Percentiles rank a stretch among this genome's conserved stretches.
phyloP scores from a whole-genome alignment of 179 eudicot species.

The Patellifolia procumbens region DNA sequence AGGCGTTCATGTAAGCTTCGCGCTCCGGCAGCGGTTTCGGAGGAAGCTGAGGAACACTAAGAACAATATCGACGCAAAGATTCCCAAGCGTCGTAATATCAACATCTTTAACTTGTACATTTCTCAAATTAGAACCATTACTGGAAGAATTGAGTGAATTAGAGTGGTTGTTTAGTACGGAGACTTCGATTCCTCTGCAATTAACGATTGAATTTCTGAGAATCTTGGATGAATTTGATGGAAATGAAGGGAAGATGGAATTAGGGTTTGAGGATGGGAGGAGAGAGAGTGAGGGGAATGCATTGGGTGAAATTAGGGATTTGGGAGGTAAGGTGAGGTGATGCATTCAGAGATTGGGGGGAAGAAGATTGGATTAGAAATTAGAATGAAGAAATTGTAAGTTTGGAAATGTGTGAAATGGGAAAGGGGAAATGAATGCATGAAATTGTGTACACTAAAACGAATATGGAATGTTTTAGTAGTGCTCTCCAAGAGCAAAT shows the following conservation, averaged over 20 bases:
- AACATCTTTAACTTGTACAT: slow-evolving; percentile 44
- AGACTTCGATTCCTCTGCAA: slow-evolving; percentile 51
- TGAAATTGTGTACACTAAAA: too few relatives aligned
- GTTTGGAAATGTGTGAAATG: not conserved
- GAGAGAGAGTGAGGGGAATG: slow-evolving; percentile 17
- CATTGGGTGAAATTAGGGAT: slow-evolving; percentile 39
- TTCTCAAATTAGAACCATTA: slow-evolving; percentile 30
- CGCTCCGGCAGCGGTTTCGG: slow-evolving; percentile 51
- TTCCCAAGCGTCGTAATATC: slow-evolving; percentile 90
- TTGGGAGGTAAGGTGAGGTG: slow-evolving; percentile 31
- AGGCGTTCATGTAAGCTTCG: slow-evolving; percentile 63
- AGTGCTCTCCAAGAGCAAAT: too few relatives aligned
- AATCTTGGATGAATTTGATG: slow-evolving; percentile 23
- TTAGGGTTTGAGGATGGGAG: slow-evolving; percentile 28
- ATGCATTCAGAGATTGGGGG: slow-evolving; percentile 37
- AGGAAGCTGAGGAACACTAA: slow-evolving; percentile 79
- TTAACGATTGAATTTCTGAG: slow-evolving; percentile 32
- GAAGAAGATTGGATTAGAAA: too few relatives aligned
- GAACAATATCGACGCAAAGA: slow-evolving; percentile 86
- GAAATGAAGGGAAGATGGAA: not conserved
- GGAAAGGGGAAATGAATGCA: not conserved
- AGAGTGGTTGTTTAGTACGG: slow-evolving; percentile 35
- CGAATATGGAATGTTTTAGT: too few relatives aligned
- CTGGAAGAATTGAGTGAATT: slow-evolving; percentile 29
- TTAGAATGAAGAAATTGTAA: not conserved